A percentile compares a stretch with the other conserved stretches of the same genome.
phyloP scores from a whole-genome alignment of 2,329 filamentous ascomycete species.

The Exophiala calicioides region DNA sequence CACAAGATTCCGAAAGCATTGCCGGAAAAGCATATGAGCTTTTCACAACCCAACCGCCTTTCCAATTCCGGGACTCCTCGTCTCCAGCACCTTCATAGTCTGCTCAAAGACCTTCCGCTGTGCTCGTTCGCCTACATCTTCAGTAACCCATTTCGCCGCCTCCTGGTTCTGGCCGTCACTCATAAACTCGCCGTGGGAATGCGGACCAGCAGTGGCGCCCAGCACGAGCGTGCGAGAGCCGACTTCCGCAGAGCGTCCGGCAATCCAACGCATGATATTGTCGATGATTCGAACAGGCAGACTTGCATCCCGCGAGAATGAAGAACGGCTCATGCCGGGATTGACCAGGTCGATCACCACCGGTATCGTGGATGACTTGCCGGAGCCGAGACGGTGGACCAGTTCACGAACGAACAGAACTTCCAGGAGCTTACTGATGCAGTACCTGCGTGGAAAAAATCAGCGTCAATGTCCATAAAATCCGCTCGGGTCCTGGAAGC shows the following conservation, averaged over 20 bases:
- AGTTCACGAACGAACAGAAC: slow-evolving; percentile 30
- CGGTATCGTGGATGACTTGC: slow-evolving; percentile 1
- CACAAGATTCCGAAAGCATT: too few species aligned
- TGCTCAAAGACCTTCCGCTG: slow-evolving; percentile 48
- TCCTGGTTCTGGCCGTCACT: slow-evolving; percentile 21
- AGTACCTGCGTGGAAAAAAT: too few species aligned
- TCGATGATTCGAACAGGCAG: neutral
- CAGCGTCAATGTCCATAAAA: too few species aligned
- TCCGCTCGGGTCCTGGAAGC: too few species aligned
- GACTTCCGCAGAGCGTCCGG: slow-evolving; percentile 27
- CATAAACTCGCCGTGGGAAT: slow-evolving; percentile 22
- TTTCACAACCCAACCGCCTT: slow-evolving; percentile 10
- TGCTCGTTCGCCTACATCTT: slow-evolving; percentile 39
- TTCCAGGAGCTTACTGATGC: slow-evolving; percentile 28
- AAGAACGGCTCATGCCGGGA: slow-evolving; percentile 30
- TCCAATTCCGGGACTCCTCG: slow-evolving; percentile 40
- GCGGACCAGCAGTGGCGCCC: slow-evolving; percentile 16
- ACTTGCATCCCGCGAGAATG: slow-evolving; percentile 15
- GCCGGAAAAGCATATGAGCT: too few species aligned
- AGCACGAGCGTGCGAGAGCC: slow-evolving; percentile 30
- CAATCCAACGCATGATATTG: slow-evolving; percentile 7
- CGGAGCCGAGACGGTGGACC: slow-evolving; percentile 12
- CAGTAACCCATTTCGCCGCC: slow-evolving; percentile 41
- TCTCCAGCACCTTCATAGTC: slow-evolving; percentile 44
- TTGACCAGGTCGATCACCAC: slow-evolving; percentile 31